Conservation (phyloP, 768 basidiomycete species). For the Erythrobasidium yunnanense region DNA sequence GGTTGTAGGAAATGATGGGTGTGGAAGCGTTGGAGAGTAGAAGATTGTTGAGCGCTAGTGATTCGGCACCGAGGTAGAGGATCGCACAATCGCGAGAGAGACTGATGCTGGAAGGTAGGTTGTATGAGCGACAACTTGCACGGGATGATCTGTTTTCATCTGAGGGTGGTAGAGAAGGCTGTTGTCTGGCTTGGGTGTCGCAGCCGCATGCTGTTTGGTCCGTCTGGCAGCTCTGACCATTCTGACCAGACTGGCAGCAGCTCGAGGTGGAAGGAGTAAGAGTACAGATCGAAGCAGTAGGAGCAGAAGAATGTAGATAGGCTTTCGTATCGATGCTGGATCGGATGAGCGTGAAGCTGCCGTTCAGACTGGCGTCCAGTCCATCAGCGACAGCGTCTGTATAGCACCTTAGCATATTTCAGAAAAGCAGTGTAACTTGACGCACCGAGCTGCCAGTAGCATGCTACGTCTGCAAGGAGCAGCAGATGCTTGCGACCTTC, state of each 20-base stretch:
- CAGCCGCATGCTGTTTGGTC: background rate
- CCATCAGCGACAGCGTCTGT: background rate
- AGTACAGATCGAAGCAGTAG: too few species aligned
- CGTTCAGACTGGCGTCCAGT: background rate
- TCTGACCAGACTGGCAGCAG: too few species aligned
- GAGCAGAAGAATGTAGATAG: background rate
- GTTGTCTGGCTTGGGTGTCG: background rate
- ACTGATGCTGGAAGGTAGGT: background rate
- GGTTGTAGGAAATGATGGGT: conserved; percentile 70
- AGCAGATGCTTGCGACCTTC: conserved; percentile 44
- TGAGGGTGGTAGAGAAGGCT: background rate
- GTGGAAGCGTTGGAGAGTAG: conserved; percentile 57
- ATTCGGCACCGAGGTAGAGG: conserved; percentile 66
- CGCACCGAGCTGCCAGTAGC: conserved; percentile 39
- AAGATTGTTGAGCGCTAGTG: conserved; percentile 67
- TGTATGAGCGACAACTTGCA: conserved; percentile 2
- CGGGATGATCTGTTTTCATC: background rate
- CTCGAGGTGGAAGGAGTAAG: too few species aligned
- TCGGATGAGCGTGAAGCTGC: background rate
- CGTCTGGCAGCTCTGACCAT: too few species aligned
- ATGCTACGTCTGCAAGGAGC: conserved; percentile 67
- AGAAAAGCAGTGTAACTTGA: background rate
- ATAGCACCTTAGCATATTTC: too few species aligned
- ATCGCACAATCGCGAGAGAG: conserved; percentile 42
- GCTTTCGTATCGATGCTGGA: background rate